Percentiles rank a stretch among this genome's conserved stretches.
These are phyloP conservation scores for Skeletonema costatum DNA, from an alignment of 108 stramenopile genomes.

Conservation along the genomic window DNA sequence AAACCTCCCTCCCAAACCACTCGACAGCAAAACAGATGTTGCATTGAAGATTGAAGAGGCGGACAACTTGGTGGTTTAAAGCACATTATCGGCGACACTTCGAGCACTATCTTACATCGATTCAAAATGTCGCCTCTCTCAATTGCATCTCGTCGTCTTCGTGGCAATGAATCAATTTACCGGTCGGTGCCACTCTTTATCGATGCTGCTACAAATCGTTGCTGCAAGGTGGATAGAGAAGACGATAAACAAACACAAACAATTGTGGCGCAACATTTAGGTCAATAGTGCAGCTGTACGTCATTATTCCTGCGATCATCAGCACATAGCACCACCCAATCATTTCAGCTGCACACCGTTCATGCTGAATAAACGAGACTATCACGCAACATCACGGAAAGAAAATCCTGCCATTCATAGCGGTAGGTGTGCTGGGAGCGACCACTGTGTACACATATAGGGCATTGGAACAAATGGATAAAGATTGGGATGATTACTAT, in stretches of 20 bases:
- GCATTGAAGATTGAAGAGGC: too few species aligned
- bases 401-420: conserved; percentile 74
- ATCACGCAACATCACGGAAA: conserved; percentile 57
- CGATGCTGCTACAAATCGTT: neutral
- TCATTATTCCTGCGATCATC: too few species aligned
- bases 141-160: neutral
- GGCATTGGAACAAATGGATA: conserved; percentile 76
- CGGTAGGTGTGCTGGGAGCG: conserved; percentile 30
- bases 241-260: neutral
- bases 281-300: too few species aligned
- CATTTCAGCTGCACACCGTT: neutral
- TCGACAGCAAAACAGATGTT: too few species aligned
- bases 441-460: conserved; percentile 60
- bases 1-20: too few species aligned
- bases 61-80: too few species aligned
- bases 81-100: too few species aligned
- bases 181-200: neutral
- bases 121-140: neutral
- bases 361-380: conserved; percentile 16
- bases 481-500: conserved; percentile 83
- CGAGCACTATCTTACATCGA: too few species aligned
- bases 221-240: neutral
- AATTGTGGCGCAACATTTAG: too few species aligned
- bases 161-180: neutral
- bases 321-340: neutral